These are phyloP conservation scores for Dryadomyces quercivorus DNA, from an alignment of 2,329 filamentous ascomycete genomes.

Conservation along the genomic window DNA sequence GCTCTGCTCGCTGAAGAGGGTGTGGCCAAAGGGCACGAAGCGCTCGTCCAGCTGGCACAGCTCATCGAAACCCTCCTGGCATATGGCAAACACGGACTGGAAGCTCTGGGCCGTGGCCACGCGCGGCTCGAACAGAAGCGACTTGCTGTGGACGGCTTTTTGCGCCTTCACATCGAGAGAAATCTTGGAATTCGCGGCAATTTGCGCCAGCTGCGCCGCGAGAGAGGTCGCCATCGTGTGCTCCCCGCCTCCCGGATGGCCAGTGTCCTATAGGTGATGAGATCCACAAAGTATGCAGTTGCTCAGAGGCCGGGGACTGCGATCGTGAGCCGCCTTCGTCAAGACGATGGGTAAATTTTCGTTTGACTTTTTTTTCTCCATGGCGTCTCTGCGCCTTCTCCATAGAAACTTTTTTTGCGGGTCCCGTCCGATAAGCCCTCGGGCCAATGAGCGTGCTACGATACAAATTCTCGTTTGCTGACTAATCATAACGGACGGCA, in stretches of 20 bases:
- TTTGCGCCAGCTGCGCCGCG: constrained; percentile 84
- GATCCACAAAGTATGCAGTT: neutral
- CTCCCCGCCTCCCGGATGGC: neutral
- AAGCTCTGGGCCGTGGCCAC: constrained; percentile 82
- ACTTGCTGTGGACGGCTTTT: constrained; percentile 84
- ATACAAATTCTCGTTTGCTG: neutral
- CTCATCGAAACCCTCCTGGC: constrained; percentile 80
- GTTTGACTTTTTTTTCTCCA: neutral
- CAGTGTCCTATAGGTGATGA: neutral
- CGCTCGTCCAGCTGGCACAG: constrained; percentile 75
- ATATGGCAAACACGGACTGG: constrained; percentile 77
- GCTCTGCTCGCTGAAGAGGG: constrained; percentile 88
- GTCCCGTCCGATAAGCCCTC: neutral
- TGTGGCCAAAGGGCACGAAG: constrained; percentile 62
- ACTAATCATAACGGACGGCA: neutral
- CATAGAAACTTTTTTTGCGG: constrained; percentile 2
- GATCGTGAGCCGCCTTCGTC: neutral
- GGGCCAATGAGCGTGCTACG: neutral
- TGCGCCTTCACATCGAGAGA: constrained; percentile 89
- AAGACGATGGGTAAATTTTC: neutral
- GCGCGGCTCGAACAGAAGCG: constrained; percentile 80
- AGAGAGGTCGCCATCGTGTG: constrained; percentile 45
- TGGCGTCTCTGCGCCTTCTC: constrained; percentile 1
- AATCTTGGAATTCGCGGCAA: constrained; percentile 80
- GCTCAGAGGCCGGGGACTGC: neutral